Conservation (phyloP, 805 yeast genomes). For the Sugiyamaella marilandica region DNA sequence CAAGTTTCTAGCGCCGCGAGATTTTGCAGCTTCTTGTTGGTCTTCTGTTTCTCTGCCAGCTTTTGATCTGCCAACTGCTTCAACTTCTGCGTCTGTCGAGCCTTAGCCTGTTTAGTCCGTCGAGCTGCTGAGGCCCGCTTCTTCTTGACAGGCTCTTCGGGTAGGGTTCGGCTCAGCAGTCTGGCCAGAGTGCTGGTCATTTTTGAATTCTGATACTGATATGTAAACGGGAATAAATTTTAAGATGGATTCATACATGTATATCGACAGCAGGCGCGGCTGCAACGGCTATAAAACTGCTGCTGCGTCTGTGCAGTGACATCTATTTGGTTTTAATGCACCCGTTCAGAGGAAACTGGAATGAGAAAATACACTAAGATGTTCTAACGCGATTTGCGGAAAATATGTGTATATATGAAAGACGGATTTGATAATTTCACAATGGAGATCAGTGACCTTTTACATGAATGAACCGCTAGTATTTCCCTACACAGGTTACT, state of each 20-base stretch:
- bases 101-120: conserved; percentile 18
- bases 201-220: not conserved
- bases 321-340: not conserved
- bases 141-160: conserved; percentile 2
- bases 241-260: not conserved
- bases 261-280: not conserved
- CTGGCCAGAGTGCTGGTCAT: conserved; percentile 13
- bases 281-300: not conserved
- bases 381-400: too few species aligned
- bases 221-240: not conserved
- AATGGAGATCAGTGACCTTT: too few species aligned
- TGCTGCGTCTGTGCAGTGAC: not conserved
- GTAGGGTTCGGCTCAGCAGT: conserved; percentile 20
- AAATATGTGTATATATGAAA: too few species aligned
- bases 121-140: conserved; percentile 10
- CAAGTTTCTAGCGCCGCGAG: conserved; percentile 13
- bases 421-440: too few species aligned
- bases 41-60: not conserved
- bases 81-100: conserved; percentile 16
- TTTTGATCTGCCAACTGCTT: conserved; percentile 11
- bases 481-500: too few species aligned
- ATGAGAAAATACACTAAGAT: too few species aligned
- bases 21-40: not conserved
- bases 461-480: too few species aligned
- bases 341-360: not conserved